phyloP scores from a whole-genome alignment of 768 basidiomycete species.

The Suillus occidentalis region DNA sequence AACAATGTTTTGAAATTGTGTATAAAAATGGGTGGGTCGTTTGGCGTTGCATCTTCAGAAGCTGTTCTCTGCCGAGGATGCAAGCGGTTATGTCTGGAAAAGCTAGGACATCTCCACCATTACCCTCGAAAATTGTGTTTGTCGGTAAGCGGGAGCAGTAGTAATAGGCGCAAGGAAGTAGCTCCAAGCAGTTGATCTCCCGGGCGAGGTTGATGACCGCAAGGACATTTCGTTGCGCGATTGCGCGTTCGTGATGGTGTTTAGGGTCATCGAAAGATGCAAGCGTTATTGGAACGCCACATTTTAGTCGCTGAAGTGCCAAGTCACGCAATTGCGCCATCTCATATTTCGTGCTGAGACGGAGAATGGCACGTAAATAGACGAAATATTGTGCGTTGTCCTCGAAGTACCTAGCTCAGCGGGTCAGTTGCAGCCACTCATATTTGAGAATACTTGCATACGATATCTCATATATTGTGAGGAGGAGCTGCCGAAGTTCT shows the following conservation, averaged over 20 bases:
- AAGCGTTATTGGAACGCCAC: not conserved
- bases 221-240: not conserved
- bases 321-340: not conserved
- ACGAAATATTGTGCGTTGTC: not conserved
- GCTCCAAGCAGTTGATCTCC: constrained; percentile 1
- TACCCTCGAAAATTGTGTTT: not conserved
- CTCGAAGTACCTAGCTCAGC: not conserved
- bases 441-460: not conserved
- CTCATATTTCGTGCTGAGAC: not conserved
- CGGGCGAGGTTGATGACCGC: constrained; percentile 7
- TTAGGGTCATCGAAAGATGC: not conserved
- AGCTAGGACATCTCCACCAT: not conserved
- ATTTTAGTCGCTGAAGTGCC: not conserved
- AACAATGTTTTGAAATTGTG: not conserved
- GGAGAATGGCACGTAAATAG: not conserved
- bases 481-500: not conserved
- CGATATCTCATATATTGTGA: not conserved
- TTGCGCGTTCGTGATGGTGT: not conserved
- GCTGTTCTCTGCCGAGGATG: not conserved
- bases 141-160: constrained; percentile 4
- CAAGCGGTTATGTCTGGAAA: not conserved
- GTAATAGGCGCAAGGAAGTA: constrained; percentile 8
- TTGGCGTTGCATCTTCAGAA: not conserved
- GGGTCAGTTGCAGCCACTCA: not conserved
- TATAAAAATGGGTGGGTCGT: not conserved